Conservation (phyloP, 2,329 filamentous ascomycete species). For the Ilyonectria sp. region DNA sequence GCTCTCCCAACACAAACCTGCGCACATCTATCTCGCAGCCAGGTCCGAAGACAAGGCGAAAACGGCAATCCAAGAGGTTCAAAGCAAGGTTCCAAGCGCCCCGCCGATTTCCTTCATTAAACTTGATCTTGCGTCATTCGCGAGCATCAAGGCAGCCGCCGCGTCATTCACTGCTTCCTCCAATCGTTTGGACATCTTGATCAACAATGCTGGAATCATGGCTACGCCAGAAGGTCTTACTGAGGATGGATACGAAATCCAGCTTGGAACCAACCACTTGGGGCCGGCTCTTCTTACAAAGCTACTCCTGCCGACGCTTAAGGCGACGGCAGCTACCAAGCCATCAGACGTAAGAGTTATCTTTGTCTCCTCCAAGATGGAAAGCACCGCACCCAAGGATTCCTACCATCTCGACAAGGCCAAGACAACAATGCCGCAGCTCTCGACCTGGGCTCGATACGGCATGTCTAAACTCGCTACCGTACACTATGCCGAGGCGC, state of each 20-base stretch:
- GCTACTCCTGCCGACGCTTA: background rate
- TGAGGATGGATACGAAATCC: constrained; percentile 72
- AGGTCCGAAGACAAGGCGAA: background rate
- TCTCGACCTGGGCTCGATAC: constrained; percentile 1
- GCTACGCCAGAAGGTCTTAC: constrained; percentile 63
- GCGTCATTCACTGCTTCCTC: background rate
- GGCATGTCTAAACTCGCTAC: constrained; percentile 15
- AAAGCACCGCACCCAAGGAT: constrained; percentile 37
- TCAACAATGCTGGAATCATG: background rate
- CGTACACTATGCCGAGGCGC: constrained; percentile 2
- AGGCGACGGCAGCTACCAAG: background rate
- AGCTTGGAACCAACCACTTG: constrained; percentile 65
- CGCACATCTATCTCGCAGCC: background rate
- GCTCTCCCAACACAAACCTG: background rate
- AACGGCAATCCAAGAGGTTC: background rate
- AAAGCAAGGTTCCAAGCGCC: background rate
- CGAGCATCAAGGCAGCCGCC: background rate
- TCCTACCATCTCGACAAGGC: constrained; percentile 50
- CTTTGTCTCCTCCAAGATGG: constrained; percentile 44
- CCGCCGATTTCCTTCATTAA: background rate
- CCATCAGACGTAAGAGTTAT: no score
- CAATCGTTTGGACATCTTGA: background rate
- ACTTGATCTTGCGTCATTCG: background rate
- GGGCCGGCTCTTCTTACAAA: background rate
- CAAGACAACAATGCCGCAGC: constrained; percentile 31